Percentiles rank a stretch among this genome's conserved stretches.
These are phyloP conservation scores for Coccomyxa subellipsoidea DNA, from an alignment of 163 green algal genomes.

Conservation along the genomic window DNA sequence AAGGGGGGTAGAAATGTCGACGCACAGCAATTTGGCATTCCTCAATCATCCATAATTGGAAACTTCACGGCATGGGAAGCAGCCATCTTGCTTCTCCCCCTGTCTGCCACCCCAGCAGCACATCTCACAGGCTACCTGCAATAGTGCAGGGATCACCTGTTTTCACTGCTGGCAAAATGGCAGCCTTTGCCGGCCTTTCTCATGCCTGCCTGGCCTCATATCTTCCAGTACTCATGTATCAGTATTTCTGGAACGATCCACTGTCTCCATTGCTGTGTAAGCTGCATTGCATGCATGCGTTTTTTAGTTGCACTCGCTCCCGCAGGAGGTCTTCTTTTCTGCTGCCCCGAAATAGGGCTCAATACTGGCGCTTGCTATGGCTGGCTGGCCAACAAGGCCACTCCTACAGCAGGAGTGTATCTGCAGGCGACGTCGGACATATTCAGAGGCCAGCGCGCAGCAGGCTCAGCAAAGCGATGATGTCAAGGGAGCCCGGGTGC, in stretches of 20 bases:
- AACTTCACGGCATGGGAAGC: background rate
- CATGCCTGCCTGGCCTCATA: too few species aligned
- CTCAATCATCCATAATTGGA: too few species aligned
- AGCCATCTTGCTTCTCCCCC: background rate
- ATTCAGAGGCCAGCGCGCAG: background rate
- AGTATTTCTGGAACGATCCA: too few species aligned
- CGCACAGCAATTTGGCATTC: too few species aligned
- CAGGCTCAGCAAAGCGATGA: background rate
- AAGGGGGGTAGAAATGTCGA: too few species aligned
- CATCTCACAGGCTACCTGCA: background rate
- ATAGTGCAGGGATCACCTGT: background rate
- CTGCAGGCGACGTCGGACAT: background rate
- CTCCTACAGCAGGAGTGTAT: background rate
- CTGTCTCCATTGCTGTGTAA: too few species aligned
- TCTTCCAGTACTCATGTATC: too few species aligned
- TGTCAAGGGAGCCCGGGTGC: background rate
- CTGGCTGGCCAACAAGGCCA: too few species aligned
- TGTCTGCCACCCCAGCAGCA: too few species aligned
- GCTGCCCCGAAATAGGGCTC: too few species aligned
- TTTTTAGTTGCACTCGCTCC: background rate
- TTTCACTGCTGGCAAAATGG: background rate
- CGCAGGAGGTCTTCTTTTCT: too few species aligned
- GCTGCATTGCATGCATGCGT: background rate
- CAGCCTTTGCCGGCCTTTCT: background rate
- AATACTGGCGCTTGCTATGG: too few species aligned